Percentiles rank a stretch among this genome's conserved stretches.
Conservation (phyloP, 2,329 filamentous ascomycete genomes). For the Aspergillus amoenus region DNA sequence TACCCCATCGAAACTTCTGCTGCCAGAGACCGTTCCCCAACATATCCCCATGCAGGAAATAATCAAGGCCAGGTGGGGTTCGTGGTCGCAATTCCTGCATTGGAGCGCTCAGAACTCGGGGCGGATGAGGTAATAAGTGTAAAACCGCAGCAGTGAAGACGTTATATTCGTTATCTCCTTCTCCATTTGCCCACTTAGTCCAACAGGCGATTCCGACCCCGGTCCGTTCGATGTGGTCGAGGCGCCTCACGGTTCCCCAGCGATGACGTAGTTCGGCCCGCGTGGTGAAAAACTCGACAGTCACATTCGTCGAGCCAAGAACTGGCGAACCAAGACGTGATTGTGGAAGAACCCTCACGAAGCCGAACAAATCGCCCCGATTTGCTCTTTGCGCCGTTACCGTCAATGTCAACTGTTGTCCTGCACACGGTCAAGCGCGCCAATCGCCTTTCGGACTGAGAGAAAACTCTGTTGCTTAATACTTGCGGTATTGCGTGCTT, state of each 20-base stretch:
- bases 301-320: neutral
- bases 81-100: neutral
- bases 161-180: slow-evolving; percentile 2
- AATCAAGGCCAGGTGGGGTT: slow-evolving; percentile 5
- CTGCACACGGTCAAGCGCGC: neutral
- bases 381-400: neutral
- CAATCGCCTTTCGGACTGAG: neutral
- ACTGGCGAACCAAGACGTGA: neutral
- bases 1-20: slow-evolving; percentile 18
- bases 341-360: neutral
- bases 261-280: neutral
- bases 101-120: neutral
- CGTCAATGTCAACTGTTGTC: neutral
- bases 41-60: slow-evolving; percentile 4
- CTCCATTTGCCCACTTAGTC: slow-evolving; percentile 2
- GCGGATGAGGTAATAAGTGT: slow-evolving; percentile 16
- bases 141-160: neutral
- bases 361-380: neutral
- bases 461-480: neutral
- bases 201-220: slow-evolving; percentile 2
- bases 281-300: neutral
- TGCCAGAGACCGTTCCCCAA: slow-evolving; percentile 4
- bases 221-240: neutral
- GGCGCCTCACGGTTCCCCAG: neutral
- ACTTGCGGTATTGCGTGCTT: neutral